phyloP scores from a whole-genome alignment of 2,329 filamentous ascomycete genomes.

The Verticillium zaregamsianum region DNA sequence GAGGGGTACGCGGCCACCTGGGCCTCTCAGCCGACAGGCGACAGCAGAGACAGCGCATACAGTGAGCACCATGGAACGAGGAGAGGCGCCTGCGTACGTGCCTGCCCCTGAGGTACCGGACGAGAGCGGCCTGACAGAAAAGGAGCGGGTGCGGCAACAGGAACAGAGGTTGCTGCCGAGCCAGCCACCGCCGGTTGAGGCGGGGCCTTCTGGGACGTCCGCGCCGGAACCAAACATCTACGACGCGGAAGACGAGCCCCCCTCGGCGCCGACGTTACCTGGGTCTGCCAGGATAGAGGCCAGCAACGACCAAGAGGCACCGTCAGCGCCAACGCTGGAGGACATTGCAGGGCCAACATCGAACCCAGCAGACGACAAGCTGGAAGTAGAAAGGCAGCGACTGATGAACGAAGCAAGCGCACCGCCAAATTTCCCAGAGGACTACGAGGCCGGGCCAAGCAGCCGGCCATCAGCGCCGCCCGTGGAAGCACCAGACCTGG shows the following conservation, averaged over 20 bases:
- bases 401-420: conserved; percentile 62
- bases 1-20: background rate
- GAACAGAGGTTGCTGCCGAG: conserved; percentile 80
- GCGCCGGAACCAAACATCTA: conserved; percentile 37
- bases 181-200: conserved; percentile 53
- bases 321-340: conserved; percentile 42
- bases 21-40: conserved; percentile 4
- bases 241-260: conserved; percentile 37
- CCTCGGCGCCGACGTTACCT: conserved; percentile 5
- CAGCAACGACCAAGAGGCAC: conserved; percentile 22
- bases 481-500: conserved; percentile 19
- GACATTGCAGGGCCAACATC: conserved; percentile 29
- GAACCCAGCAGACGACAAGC: conserved; percentile 65
- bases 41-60: background rate
- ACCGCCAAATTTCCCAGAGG: conserved; percentile 54
- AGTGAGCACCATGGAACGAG: background rate
- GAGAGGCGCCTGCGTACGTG: conserved; percentile 43
- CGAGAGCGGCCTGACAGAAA: conserved; percentile 69
- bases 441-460: conserved; percentile 35
- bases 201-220: conserved; percentile 27
- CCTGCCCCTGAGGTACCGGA: conserved; percentile 56
- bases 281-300: background rate
- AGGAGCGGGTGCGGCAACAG: conserved; percentile 72
- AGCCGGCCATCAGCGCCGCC: conserved; percentile 23
- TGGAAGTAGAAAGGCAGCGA: conserved; percentile 66